Base-by-base conservation (phyloP, 306 rosid genomes). In the Vicia villosa region DNA sequence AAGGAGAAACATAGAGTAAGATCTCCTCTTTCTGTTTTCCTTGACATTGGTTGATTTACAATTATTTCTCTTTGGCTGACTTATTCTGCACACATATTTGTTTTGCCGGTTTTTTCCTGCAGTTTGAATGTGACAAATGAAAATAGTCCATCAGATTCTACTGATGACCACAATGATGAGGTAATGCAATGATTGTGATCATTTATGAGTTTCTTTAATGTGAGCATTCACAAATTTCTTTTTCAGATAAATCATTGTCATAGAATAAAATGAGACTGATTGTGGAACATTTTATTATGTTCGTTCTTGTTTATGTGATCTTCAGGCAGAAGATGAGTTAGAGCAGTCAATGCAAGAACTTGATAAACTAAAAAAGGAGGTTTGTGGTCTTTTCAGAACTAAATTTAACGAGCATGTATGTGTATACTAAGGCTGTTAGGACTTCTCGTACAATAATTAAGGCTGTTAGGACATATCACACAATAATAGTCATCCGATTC, bases 341-440 rank as follows among this genome's bases (percentile, higher is more conserved):
- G 84, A 83, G 84, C 80, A 61, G 67, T 88, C 97, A 76, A 84
- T 73, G 28, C 77, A 59, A 41, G 79, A 60, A 79, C 72, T 85
- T 68, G 87, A 73, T 76, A 87, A 84, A 59, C 87, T 94, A 1
- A 86, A 74, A 80, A 79, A 80, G 41, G 96, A 91, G 99, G 97
- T 94, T 61, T 70, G 91, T 81, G 43, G 57, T 68, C 63, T 42
- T 51, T 43, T 68, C 36, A 34, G 26, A 67, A 38, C 24, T 70
- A 37, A 67, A 71, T 56, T 70, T 66, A 63, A 73, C 38, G 43
- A 32, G 57, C 51, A 51, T 59, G 54, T 19, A 5, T 59, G 22
- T 76, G 63, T 50, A 62, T 57, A 16, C 63, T 17, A 46, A 10
- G 50, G 59, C 62, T n/a, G n/a, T n/a, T n/a, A n/a, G n/a, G n/a